A percentile compares a stretch with the other conserved stretches of the same genome.
Conservation (phyloP, 2,329 filamentous ascomycete genomes). For the Onygenales sp. region DNA sequence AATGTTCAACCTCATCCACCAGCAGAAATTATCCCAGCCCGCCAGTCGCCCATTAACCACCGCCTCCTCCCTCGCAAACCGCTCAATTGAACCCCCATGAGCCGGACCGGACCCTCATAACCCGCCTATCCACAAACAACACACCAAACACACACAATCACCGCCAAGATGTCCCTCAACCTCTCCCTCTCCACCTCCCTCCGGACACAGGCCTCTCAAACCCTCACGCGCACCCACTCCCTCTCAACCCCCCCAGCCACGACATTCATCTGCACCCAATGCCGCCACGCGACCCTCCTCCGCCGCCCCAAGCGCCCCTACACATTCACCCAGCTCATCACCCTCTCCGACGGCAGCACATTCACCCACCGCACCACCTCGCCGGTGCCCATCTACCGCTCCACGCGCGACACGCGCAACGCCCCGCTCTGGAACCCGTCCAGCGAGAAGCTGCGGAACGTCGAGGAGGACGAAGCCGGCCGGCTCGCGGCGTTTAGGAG, state of each 20-base stretch:
- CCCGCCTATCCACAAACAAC: slow-evolving; percentile 8
- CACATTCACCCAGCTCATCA: slow-evolving; percentile 93
- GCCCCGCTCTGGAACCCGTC: slow-evolving; percentile 84
- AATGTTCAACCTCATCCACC: slow-evolving; percentile 8
- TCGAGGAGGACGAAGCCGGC: slow-evolving; percentile 93
- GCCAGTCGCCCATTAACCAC: slow-evolving; percentile 14
- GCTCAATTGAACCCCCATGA: slow-evolving; percentile 13
- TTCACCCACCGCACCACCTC: slow-evolving; percentile 48
- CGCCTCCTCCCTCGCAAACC: slow-evolving; percentile 11
- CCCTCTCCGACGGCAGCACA: slow-evolving; percentile 81
- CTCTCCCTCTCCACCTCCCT: slow-evolving; percentile 21
- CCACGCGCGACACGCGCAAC: slow-evolving; percentile 79
- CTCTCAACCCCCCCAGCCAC: slow-evolving; percentile 28
- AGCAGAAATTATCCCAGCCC: slow-evolving; percentile 6
- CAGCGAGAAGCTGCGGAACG: slow-evolving; percentile 68
- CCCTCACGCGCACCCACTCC: slow-evolving; percentile 21
- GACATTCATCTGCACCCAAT: slow-evolving; percentile 47
- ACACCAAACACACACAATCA: slow-evolving; percentile 12
- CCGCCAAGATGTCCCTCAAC: slow-evolving; percentile 16
- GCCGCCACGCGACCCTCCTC: slow-evolving; percentile 76
- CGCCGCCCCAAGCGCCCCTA: slow-evolving; percentile 84
- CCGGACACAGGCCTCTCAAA: slow-evolving; percentile 2
- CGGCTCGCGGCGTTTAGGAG: slow-evolving; percentile 75
- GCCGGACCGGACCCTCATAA: neutral
- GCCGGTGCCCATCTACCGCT: slow-evolving; percentile 48